These are phyloP conservation scores for Tricholomella constricta DNA, from an alignment of 768 basidiomycete genomes.

Conservation along the genomic window DNA sequence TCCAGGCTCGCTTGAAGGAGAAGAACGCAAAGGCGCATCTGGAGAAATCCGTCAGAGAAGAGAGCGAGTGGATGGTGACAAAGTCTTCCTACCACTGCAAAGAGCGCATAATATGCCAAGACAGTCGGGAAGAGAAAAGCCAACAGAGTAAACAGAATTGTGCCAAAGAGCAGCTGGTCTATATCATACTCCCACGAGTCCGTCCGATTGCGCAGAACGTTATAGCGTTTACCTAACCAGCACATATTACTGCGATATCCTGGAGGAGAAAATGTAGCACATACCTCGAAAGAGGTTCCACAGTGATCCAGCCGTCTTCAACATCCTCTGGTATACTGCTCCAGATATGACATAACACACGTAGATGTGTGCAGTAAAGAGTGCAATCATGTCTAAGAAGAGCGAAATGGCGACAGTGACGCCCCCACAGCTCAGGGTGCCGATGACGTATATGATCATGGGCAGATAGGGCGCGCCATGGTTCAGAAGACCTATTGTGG, in stretches of 20 bases:
- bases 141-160: slow-evolving; percentile 81
- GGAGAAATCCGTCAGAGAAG: neutral
- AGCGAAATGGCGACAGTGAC: slow-evolving; percentile 70
- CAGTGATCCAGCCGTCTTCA: slow-evolving; percentile 61
- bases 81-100: slow-evolving; percentile 56
- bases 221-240: slow-evolving; percentile 78
- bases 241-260: neutral
- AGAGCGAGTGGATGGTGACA: slow-evolving; percentile 61
- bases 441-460: slow-evolving; percentile 33
- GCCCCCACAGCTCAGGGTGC: slow-evolving; percentile 44
- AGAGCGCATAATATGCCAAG: slow-evolving; percentile 81
- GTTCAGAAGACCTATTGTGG: slow-evolving; percentile 24
- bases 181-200: slow-evolving; percentile 91
- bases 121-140: slow-evolving; percentile 86
- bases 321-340: slow-evolving; percentile 60
- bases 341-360: slow-evolving; percentile 67
- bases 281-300: slow-evolving; percentile 92
- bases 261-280: slow-evolving; percentile 1
- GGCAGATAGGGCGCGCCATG: slow-evolving; percentile 30
- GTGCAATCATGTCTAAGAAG: slow-evolving; percentile 61
- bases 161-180: slow-evolving; percentile 94
- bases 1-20: slow-evolving; percentile 63
- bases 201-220: slow-evolving; percentile 82
- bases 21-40: slow-evolving; percentile 60
- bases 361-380: slow-evolving; percentile 74